These are phyloP conservation scores for Trypanosoma brucei DNA, from an alignment of 208 protist species.

Conservation along the genomic window DNA sequence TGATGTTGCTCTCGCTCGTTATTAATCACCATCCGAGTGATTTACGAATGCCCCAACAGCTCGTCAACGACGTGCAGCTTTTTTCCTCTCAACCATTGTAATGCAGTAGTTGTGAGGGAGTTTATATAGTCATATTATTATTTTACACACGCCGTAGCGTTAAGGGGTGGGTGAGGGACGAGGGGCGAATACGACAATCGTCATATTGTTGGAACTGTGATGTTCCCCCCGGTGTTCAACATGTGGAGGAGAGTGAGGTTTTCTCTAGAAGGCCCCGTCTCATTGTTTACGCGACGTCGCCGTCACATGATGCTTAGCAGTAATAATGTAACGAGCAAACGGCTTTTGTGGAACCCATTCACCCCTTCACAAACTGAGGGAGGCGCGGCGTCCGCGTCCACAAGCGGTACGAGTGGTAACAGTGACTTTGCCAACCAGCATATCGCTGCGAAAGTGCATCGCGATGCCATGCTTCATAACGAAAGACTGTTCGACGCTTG, in stretches of 20 bases:
- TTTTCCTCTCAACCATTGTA: too few species aligned
- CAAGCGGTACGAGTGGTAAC: not conserved
- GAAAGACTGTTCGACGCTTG: conserved; percentile 69
- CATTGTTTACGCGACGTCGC: not conserved
- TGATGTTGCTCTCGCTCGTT: too few species aligned
- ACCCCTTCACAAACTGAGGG: conserved; percentile 3
- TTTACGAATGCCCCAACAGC: too few species aligned
- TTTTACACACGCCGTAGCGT: too few species aligned
- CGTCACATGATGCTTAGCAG: not conserved
- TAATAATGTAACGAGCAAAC: conserved; percentile 2
- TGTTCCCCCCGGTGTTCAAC: too few species aligned
- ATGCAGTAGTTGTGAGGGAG: too few species aligned
- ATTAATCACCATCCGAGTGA: too few species aligned
- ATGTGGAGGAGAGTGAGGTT: not conserved
- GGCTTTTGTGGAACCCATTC: conserved; percentile 54
- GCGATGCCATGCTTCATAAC: conserved; percentile 43
- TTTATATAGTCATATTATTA: too few species aligned
- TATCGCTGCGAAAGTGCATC: conserved; percentile 37
- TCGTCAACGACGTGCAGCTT: too few species aligned
- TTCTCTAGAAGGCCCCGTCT: not conserved
- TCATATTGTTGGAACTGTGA: too few species aligned
- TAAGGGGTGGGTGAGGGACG: too few species aligned
- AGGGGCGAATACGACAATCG: too few species aligned
- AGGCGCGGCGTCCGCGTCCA: not conserved
- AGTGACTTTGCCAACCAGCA: conserved; percentile 29